These are phyloP conservation scores for Phaffia tasmanica DNA, from an alignment of 768 basidiomycete species.

Conservation along the genomic window DNA sequence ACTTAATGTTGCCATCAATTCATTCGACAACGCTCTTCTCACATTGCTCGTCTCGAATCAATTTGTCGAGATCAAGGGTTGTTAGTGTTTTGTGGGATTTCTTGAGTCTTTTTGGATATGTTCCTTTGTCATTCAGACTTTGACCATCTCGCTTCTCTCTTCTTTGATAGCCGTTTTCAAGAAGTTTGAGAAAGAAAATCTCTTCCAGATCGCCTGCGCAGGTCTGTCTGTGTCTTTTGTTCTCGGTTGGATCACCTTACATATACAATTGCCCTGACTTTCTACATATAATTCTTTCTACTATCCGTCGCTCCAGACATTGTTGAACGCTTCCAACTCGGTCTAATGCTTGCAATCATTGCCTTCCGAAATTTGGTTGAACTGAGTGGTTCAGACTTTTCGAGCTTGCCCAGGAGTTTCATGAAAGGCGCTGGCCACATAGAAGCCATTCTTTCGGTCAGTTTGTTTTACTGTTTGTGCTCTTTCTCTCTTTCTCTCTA, in stretches of 20 bases:
- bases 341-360: slow-evolving; percentile 79
- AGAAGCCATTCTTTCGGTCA: slow-evolving; percentile 73
- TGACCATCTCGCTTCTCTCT: neutral
- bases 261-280: neutral
- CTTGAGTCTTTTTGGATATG: neutral
- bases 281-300: too few relatives aligned
- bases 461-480: slow-evolving; percentile 19
- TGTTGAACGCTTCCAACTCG: slow-evolving; percentile 87
- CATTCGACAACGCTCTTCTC: slow-evolving; percentile 88
- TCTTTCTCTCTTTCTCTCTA: neutral
- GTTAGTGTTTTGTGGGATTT: slow-evolving; percentile 34
- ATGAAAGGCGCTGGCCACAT: slow-evolving; percentile 33
- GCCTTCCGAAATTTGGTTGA: slow-evolving; percentile 92
- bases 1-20: slow-evolving; percentile 94
- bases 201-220: slow-evolving; percentile 97
- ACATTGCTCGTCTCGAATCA: slow-evolving; percentile 93
- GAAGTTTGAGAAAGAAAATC: slow-evolving; percentile 95
- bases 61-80: slow-evolving; percentile 98
- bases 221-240: slow-evolving; percentile 43
- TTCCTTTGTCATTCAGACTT: neutral
- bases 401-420: slow-evolving; percentile 51
- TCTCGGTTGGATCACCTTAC: neutral
- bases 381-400: slow-evolving; percentile 75
- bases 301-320: slow-evolving; percentile 52
- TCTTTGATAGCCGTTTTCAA: slow-evolving; percentile 63